These are phyloP conservation scores for Salix viminalis DNA, from an alignment of 345 rosid genomes.

Conservation along the genomic window DNA sequence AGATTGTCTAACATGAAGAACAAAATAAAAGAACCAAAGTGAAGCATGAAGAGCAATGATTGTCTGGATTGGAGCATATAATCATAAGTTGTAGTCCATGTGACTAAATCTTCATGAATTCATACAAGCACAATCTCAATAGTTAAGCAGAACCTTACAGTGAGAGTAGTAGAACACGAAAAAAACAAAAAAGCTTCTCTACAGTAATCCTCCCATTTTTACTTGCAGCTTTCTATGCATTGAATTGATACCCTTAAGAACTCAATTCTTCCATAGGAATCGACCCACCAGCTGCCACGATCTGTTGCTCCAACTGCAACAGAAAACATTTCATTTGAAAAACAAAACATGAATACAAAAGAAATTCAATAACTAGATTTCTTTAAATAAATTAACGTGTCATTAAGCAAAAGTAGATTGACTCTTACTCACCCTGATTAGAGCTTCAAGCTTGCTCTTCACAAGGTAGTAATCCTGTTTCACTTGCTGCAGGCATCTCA, in stretches of 20 bases:
- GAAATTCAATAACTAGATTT: neutral
- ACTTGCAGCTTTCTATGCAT: slow-evolving; percentile 3
- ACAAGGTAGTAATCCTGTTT: slow-evolving; percentile 68
- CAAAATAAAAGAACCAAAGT: neutral
- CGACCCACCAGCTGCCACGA: slow-evolving; percentile 82
- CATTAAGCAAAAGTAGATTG: neutral
- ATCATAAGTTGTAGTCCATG: slow-evolving; percentile 11
- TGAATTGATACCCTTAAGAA: slow-evolving; percentile 27
- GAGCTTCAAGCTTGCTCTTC: slow-evolving; percentile 74
- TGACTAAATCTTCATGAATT: slow-evolving; percentile 6
- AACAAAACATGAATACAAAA: neutral
- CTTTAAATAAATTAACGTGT: neutral
- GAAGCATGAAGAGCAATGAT: neutral
- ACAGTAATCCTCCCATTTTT: slow-evolving; percentile 10
- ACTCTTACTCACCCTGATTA: slow-evolving; percentile 53
- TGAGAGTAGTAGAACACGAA: slow-evolving; percentile 8
- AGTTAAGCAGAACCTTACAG: slow-evolving; percentile 16
- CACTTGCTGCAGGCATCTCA: slow-evolving; percentile 77
- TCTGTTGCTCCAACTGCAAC: slow-evolving; percentile 82
- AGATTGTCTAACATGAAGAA: neutral
- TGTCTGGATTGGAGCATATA: slow-evolving; percentile 3
- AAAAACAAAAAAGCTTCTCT: slow-evolving; percentile 12
- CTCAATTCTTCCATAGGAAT: slow-evolving; percentile 49
- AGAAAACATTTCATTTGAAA: neutral
- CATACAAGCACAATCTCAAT: slow-evolving; percentile 25